A percentile compares a stretch with the other conserved stretches of the same genome.
phyloP scores from a whole-genome alignment of 208 protist species.

The Leishmania major region DNA sequence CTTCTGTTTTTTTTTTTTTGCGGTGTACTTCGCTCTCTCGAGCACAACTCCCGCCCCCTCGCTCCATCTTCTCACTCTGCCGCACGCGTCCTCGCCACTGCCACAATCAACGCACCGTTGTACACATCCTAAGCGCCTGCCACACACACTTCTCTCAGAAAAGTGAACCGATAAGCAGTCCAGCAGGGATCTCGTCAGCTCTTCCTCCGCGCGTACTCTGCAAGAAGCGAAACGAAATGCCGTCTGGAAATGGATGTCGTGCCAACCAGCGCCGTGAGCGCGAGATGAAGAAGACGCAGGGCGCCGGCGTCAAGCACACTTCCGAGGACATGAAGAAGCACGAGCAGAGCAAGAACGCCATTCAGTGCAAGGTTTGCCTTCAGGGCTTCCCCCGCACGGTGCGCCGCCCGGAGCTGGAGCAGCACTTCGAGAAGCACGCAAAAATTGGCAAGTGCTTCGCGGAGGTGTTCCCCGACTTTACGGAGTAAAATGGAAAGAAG shows the following conservation, averaged over 20 bases:
- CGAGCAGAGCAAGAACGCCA: constrained; percentile 70
- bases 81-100: neutral
- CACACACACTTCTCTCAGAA: too few species aligned
- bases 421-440: constrained; percentile 75
- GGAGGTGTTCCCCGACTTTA: constrained; percentile 51
- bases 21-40: neutral
- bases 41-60: neutral
- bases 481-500: neutral
- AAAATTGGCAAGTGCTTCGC: constrained; percentile 61
- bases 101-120: neutral
- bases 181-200: too few species aligned
- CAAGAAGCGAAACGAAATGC: constrained; percentile 30
- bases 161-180: too few species aligned
- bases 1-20: too few species aligned
- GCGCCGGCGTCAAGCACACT: constrained; percentile 46
- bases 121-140: too few species aligned
- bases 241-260: constrained; percentile 78
- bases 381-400: constrained; percentile 80
- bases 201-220: neutral
- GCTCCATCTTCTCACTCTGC: neutral
- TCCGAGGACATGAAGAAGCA: constrained; percentile 76
- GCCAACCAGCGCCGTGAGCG: constrained; percentile 70
- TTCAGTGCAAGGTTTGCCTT: constrained; percentile 78
- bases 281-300: constrained; percentile 47
- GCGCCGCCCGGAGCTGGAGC: constrained; percentile 68